Percentiles rank a stretch among this genome's conserved stretches.
Evolutionary conservation across 371 early-diverging fungal species (phyloP).

Genomic region (Actinomortierella wolfii): DNA sequence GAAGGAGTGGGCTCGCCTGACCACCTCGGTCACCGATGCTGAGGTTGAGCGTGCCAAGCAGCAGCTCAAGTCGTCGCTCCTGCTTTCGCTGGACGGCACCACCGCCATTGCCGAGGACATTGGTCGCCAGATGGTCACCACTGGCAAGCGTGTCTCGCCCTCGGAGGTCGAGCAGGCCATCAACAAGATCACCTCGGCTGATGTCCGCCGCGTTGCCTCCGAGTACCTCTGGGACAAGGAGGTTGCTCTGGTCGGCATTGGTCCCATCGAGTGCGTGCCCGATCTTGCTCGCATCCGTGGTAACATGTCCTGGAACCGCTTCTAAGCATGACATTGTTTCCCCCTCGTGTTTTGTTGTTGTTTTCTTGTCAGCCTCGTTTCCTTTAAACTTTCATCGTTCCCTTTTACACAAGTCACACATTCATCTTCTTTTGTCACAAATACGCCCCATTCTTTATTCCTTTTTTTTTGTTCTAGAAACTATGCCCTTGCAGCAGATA

Average conservation of each 20-base stretch:
- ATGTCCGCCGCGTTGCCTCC: slow-evolving; percentile 86
- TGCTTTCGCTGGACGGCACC: slow-evolving; percentile 91
- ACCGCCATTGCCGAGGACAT: slow-evolving; percentile 96
- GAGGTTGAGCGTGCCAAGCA: slow-evolving; percentile 98
- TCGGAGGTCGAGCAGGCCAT: slow-evolving; percentile 83
- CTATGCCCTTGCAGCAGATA: slow-evolving; percentile 4
- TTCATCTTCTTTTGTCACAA: slow-evolving; percentile 1
- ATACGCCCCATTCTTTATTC: neutral
- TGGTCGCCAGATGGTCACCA: slow-evolving; percentile 93
- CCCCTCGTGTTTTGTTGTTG: neutral
- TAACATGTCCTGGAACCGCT: slow-evolving; percentile 74
- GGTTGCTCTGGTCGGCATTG: slow-evolving; percentile 91
- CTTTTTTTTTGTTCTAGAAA: neutral
- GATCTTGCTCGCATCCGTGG: slow-evolving; percentile 90
- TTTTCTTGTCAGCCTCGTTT: neutral
- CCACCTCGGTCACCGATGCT: slow-evolving; percentile 83
- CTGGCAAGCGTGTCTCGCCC: slow-evolving; percentile 86
- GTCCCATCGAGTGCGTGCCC: slow-evolving; percentile 86
- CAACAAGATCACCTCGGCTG: slow-evolving; percentile 79
- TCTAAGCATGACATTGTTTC: slow-evolving; percentile 31
- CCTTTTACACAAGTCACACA: neutral
- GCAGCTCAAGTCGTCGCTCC: slow-evolving; percentile 93
- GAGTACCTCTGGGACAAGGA: slow-evolving; percentile 92
- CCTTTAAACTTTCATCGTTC: neutral
- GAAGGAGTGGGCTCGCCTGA: slow-evolving; percentile 92